Evolutionary conservation across 164 flowering plant species (phyloP), one percentile per base, ranked within the genome.

Genomic region (Tetracentron sinense): DNA sequence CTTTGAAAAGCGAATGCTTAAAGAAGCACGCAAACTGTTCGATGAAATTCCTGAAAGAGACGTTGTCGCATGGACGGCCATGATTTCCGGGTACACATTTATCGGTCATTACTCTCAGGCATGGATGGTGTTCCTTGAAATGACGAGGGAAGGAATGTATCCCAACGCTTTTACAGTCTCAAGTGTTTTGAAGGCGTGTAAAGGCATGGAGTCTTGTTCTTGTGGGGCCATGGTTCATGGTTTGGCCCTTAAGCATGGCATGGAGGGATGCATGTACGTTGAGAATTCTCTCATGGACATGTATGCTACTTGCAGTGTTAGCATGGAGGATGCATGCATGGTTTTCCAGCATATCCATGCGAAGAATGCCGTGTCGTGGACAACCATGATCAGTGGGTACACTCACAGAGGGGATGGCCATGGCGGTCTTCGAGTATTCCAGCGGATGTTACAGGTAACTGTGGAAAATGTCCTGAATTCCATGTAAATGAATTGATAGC

Each of bases 61-160:
- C 47, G 87, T 92, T 6, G 89, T 93, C 46, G 64, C 90, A 4
- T 90, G 98, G 98, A 87, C 97, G 0, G 79, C 84, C 60, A 82
- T 90, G 94, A 83, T 93, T 14, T 21, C 84, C 0, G 96, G 92
- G 16, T 86, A 82, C 78, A 68, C 87, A 1, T 79, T 82, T 33
- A 10, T 33, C 38, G 74, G 68, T 21, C 65, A 57, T 17, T 51
- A 80, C 61, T 2, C 16, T 20, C 65, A 66, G 6, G 96, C 96
- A 14, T 90, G 87, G 92, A 3, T 4, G 15, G 10, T 73, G 74
- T 87, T 90, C 55, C 15, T 61, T 27, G 79, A 78, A 30, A 88
- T 93, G 97, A 20, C 69, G 26, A 72, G 62, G 49, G 75, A 56
- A 20, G 82, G 64, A 17, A 51, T 68, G 8, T 20, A 47, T 6